Evolutionary conservation across 139 green algal genomes (phyloP).

Genomic region (Zygnema cylindricum): DNA sequence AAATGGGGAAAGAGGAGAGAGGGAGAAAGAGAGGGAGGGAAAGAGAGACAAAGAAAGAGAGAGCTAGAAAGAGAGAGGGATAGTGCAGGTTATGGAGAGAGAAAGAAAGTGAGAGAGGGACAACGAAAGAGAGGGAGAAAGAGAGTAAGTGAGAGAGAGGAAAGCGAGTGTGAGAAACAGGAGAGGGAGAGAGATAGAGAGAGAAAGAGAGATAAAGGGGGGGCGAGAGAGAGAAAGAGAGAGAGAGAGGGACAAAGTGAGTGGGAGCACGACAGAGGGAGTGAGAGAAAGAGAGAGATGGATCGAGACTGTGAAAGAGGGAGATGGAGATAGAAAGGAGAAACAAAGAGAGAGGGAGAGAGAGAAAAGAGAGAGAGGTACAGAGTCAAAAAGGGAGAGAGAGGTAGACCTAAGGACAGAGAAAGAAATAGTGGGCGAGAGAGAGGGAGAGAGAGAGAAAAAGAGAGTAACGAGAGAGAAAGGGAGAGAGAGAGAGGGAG

Average conservation of each 20-base stretch:
- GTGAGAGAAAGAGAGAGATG: conserved; percentile 11
- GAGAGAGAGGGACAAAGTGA: neutral
- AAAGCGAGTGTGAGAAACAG: neutral
- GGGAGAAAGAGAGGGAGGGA: neutral
- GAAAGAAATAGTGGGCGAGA: neutral
- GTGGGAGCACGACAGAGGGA: neutral
- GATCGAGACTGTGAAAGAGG: neutral
- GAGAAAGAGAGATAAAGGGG: neutral
- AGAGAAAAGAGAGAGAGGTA: neutral
- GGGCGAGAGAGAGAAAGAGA: neutral
- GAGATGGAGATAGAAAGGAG: conserved; percentile 12
- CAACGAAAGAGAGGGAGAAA: too few relatives aligned
- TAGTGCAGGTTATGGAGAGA: too few relatives aligned
- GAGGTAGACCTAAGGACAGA: conserved; percentile 18
- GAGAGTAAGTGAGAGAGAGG: too few relatives aligned
- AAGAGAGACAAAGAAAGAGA: neutral
- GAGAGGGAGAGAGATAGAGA: neutral
- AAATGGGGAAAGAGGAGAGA: neutral
- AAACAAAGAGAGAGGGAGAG: conserved; percentile 11
- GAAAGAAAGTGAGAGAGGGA: too few relatives aligned
- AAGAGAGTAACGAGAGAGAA: neutral
- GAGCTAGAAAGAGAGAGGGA: conserved; percentile 7
- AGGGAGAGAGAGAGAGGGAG: neutral
- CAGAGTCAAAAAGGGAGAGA: neutral
- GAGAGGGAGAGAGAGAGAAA: neutral